phyloP scores from a whole-genome alignment of 2,329 filamentous ascomycete species.

The Rhytidhysteron rufulum region DNA sequence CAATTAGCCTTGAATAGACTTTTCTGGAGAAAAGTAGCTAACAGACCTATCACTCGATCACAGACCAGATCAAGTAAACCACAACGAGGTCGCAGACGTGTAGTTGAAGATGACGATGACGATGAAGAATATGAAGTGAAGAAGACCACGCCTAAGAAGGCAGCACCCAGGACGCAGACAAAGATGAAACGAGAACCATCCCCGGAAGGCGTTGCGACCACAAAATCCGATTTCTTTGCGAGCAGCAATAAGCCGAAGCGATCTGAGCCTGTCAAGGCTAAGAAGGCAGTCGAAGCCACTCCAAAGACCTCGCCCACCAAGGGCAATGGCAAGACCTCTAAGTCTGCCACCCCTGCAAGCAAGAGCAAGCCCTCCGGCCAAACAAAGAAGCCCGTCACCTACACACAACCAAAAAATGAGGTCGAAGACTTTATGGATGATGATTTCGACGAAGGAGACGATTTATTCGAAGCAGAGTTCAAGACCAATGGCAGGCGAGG shows the following conservation, averaged over 20 bases:
- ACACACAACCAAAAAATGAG: conserved; percentile 57
- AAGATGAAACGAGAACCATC: conserved; percentile 43
- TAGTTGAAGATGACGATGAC: conserved; percentile 65
- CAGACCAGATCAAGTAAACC: conserved; percentile 37
- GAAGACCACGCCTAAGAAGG: conserved; percentile 53
- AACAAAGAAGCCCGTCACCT: conserved; percentile 41
- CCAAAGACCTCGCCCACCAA: conserved; percentile 23
- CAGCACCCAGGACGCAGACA: conserved; percentile 54
- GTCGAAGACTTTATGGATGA: conserved; percentile 48
- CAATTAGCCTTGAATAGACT: too few species aligned
- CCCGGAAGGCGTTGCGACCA: conserved; percentile 54
- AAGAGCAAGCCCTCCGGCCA: conserved; percentile 35
- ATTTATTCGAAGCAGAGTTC: conserved; percentile 75
- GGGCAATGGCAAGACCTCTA: conserved; percentile 23
- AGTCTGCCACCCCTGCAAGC: conserved; percentile 30
- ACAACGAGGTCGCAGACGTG: conserved; percentile 39
- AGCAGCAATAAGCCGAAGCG: conserved; percentile 54
- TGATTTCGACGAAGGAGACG: conserved; percentile 61
- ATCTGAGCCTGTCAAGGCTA: conserved; percentile 37
- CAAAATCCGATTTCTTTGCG: conserved; percentile 61
- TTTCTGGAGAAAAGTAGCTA: background rate
- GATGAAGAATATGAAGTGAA: conserved; percentile 53
- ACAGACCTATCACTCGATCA: conserved; percentile 7
- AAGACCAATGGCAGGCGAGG: conserved; percentile 62
- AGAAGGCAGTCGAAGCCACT: conserved; percentile 33